Base-by-base conservation (phyloP, 169 alveolate genomes). In the Plasmodium sp. region DNA sequence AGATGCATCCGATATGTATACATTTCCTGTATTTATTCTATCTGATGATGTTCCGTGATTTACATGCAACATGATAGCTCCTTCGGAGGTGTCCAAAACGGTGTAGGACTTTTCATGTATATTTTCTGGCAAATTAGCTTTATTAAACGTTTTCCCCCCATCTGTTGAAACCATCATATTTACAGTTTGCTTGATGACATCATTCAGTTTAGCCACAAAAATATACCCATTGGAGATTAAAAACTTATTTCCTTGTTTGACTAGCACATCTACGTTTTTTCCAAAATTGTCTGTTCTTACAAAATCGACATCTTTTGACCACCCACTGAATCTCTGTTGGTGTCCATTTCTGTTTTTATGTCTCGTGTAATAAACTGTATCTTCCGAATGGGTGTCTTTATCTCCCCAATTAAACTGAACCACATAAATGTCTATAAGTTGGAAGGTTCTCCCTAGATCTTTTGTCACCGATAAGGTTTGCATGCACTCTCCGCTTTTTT, bases 21-120 rank as follows among this genome's bases (percentile, higher is more conserved):
- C 98, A 96, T 98, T 98, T 12, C 99, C 99, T n/a, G 97, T 97
- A 77, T 96, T 97, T 2, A 92, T 81, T 33, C 96, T 96, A 41
- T 97, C 96, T 18, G 98, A 96, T 45, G 97, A 97, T 67, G 97
- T 97, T 41, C 98, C 98, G 92, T 98, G 99, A 86, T 99, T 98
- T 72, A 99, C 99, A 82, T 98, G 99, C 81, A 99, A 95, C 97
- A 99, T 98, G 27, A 99, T 99, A 31, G 99, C 97, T 31, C 99
- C 98, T 96, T 98, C 99, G 3, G 99, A 98, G 14, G 99, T 98
- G 94, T 99, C 99, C 93, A 99, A 96, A 18, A 99, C 98, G 43
- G 99, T 98, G 95, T 98, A 99, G 45, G 98, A 97, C 84, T 98
- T 98, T 93, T 98, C 99, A 84, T 97, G 98, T 48, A 98, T 93